phyloP scores from a whole-genome alignment of 1,139 yeast species.

The Saccharomycopsis hybrid region DNA sequence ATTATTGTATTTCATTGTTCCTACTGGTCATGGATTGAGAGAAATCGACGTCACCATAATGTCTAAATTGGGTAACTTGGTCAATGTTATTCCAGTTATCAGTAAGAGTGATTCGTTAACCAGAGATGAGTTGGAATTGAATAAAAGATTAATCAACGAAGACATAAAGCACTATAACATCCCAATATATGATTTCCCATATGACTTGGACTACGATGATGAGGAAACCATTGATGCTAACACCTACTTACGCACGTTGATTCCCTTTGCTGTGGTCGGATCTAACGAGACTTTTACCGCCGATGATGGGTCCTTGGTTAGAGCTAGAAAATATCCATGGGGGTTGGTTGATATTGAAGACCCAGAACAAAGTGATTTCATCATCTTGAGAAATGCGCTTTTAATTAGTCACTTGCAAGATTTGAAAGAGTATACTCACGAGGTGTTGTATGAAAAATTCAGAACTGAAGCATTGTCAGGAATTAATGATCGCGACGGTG shows the following conservation, averaged over 20 bases:
- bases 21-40: conserved; percentile 74
- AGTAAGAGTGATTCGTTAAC: conserved; percentile 87
- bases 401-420: conserved; percentile 92
- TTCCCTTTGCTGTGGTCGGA: conserved; percentile 88
- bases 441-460: conserved; percentile 83
- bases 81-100: conserved; percentile 82
- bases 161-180: conserved; percentile 74
- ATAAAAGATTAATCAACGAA: conserved; percentile 56
- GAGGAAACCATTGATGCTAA: conserved; percentile 80
- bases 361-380: conserved; percentile 75
- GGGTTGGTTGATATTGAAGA: conserved; percentile 87
- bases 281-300: conserved; percentile 56
- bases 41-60: conserved; percentile 74
- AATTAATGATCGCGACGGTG: conserved; percentile 5
- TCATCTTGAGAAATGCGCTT: conserved; percentile 73
- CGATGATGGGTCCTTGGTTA: conserved; percentile 50
- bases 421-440: conserved; percentile 88
- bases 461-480: conserved; percentile 84
- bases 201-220: conserved; percentile 54
- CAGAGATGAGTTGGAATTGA: conserved; percentile 58
- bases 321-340: conserved; percentile 94
- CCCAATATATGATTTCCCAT: conserved; percentile 79
- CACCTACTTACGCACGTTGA: conserved; percentile 60
- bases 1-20: conserved; percentile 61
- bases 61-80: conserved; percentile 69